Evolutionary conservation across 139 green algal genomes (phyloP), one percentile per base, ranked within the genome.

Genomic region (Chlamydomonas sp.): DNA sequence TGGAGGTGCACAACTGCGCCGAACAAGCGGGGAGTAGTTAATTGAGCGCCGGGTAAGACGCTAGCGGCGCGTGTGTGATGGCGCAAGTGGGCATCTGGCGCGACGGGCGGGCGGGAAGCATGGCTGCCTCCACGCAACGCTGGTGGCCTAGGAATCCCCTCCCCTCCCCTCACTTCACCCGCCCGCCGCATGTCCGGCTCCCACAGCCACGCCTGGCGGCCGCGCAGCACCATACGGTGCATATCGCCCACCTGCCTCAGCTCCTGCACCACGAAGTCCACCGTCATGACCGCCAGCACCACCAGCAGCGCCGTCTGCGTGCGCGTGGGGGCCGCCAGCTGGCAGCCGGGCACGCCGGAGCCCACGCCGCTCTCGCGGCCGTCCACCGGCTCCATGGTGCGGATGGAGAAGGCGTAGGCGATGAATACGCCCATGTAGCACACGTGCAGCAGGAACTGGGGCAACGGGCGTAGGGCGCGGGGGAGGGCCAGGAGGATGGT

Each of bases 371-470:
- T 57, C 63, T 84, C 79, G 10, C 79, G 79, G n/a, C 63, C 79
- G 0, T 63, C 71, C 12, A 68, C 71, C 49, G 81, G 81, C 71
- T 80, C 71, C 59, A 86, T 72, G 60, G 72, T 61, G 20, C 20
- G 71, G 2, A 88, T 60, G 15, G 2, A 61, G 73, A 88, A 69
- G n/a, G 73, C 63, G 73, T 88, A 88, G 6, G 49, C 31, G 8
- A 88, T 12, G 63, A 88, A 81, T 2, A 76, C 2, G 2, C 0
- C 73, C 63, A 76, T 88, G 83, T 88, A 88, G 14, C 18, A 7
- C 7, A 81, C 15, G 73, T 88, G 83, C 9, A 79, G 49, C 6
- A 88, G 49, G 17, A 88, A 67, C 83, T 85, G 80, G 62, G 75
- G 57, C 9, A 16, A 12, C 7, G 2, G 10, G 69, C 10, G 69